Evolutionary conservation across 2,329 filamentous ascomycete species (phyloP).

Genomic region (Ceratocystis cubensis): DNA sequence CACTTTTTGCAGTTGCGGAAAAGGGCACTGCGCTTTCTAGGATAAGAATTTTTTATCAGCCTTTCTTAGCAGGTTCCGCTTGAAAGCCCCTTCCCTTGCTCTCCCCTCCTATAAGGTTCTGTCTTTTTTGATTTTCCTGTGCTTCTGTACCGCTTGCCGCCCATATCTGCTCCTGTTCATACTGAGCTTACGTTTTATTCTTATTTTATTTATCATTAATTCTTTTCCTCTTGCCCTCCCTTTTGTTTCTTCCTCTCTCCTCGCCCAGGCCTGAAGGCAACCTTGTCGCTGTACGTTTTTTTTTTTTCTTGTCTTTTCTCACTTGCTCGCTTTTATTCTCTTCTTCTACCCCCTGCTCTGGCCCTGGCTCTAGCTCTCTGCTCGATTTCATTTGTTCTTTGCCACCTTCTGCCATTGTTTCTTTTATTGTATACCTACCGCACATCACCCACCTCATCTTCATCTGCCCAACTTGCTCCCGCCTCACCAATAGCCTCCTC

Average conservation of each 20-base stretch:
- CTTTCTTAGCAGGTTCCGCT: no score
- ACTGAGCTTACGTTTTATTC: not conserved
- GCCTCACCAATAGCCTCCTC: not conserved
- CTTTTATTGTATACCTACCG: conserved; percentile 18
- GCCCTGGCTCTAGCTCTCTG: not conserved
- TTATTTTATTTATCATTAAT: not conserved
- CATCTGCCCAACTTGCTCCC: not conserved
- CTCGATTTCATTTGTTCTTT: not conserved
- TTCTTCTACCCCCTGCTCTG: not conserved
- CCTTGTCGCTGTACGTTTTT: not conserved
- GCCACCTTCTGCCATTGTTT: conserved; percentile 8
- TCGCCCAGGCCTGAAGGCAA: not conserved
- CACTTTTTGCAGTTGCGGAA: conserved; percentile 14
- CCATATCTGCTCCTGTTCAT: not conserved
- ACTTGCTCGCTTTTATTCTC: not conserved
- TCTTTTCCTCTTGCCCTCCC: not conserved
- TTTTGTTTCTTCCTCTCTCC: not conserved
- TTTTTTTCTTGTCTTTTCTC: not conserved
- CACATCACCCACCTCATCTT: conserved; percentile 18
- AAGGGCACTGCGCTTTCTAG: conserved; percentile 13
- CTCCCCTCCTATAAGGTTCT: no score
- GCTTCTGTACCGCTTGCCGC: not conserved
- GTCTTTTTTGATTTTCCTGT: not conserved
- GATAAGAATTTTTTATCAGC: not conserved
- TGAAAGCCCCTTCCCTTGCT: no score